phyloP scores from a whole-genome alignment of 768 basidiomycete species.

The Candolleomyces aberdarensis region DNA sequence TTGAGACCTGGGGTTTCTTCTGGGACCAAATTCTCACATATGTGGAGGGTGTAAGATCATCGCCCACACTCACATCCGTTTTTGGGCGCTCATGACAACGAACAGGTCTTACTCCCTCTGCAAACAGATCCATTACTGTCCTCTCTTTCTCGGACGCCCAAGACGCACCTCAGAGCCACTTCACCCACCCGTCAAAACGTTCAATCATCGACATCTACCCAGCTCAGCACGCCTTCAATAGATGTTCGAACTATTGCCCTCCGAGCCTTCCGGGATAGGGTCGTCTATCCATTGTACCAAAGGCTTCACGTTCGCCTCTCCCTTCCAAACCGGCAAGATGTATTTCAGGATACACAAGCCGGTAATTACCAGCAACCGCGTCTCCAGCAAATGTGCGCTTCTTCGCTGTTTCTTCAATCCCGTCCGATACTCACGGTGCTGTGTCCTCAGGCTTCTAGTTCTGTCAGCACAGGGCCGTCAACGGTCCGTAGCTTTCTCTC shows the following conservation, averaged over 20 bases:
- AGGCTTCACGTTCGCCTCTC: constrained; percentile 57
- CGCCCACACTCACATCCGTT: no score
- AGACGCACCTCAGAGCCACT: constrained; percentile 48
- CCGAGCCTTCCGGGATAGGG: constrained; percentile 74
- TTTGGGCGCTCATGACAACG: not conserved
- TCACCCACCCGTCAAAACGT: constrained; percentile 47
- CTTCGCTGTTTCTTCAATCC: not conserved
- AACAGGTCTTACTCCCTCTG: not conserved
- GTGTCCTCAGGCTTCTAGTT: constrained; percentile 58
- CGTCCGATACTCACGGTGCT: constrained; percentile 4
- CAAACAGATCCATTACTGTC: constrained; percentile 46
- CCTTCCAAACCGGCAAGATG: constrained; percentile 52
- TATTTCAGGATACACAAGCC: constrained; percentile 41
- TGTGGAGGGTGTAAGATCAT: constrained; percentile 70
- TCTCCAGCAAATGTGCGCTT: constrained; percentile 73
- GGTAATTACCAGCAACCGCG: constrained; percentile 62
- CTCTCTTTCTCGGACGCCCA: constrained; percentile 64
- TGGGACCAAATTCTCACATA: constrained; percentile 88
- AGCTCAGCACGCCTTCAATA: constrained; percentile 48
- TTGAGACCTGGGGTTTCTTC: constrained; percentile 92
- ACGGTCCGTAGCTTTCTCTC: constrained; percentile 53
- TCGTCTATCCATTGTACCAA: constrained; percentile 64
- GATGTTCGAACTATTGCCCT: constrained; percentile 83
- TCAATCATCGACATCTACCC: constrained; percentile 38
- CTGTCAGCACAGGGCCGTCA: constrained; percentile 68